Base-by-base conservation (phyloP, 768 basidiomycete species). In the Porphyrellus cyaneotinctus region DNA sequence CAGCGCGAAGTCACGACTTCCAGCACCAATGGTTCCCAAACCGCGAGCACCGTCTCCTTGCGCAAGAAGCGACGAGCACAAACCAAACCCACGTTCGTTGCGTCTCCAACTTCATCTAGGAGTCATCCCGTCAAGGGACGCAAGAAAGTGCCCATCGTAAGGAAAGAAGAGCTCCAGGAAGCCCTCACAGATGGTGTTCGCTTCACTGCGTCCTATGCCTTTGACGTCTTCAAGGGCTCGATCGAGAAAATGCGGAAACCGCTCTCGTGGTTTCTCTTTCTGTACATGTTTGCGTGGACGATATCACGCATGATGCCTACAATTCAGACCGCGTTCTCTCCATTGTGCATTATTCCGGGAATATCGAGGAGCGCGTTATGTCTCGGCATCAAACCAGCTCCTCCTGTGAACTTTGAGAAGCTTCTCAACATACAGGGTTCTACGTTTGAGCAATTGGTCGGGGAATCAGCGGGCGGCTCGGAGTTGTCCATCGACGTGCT, bases 401-500 rank as follows among this genome's bases (percentile, higher is more conserved):
- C 78, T 2, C 61, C 68, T 48, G 77, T 83, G 0, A 81, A 88
- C 64, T 90, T 82, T 65, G 80, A 83, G 1, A 70, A 70, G 38
- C 74, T 91, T 15, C 70, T 83, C 31, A 74, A 83, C 14, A 73
- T 82, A 5, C 84, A 90, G 57, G 78, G 77, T 52, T 72, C 78
- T 38, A 78, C 78, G 2, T 82, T 90, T 51, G 84, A 82, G 48
- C 74, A 86, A 57, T 68, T 90, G 17, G 64, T 85, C 23, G 81
- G 80, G 43, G 80, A 82, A 42, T 74, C 83, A 0, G 74, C 77
- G 0, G 82, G 84, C 2, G 78, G 81, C 1, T 80, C 84, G 0
- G 75, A 74, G 6, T 64, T 91, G 33, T 80, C 85, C 6, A 63
- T 87, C 39, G 80, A 87, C 50, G 78, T 91, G 57, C 82, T 88